These are phyloP conservation scores for Ustanciosporium gigantosporum DNA, from an alignment of 1,284 basidiomycete species.

Conservation along the genomic window DNA sequence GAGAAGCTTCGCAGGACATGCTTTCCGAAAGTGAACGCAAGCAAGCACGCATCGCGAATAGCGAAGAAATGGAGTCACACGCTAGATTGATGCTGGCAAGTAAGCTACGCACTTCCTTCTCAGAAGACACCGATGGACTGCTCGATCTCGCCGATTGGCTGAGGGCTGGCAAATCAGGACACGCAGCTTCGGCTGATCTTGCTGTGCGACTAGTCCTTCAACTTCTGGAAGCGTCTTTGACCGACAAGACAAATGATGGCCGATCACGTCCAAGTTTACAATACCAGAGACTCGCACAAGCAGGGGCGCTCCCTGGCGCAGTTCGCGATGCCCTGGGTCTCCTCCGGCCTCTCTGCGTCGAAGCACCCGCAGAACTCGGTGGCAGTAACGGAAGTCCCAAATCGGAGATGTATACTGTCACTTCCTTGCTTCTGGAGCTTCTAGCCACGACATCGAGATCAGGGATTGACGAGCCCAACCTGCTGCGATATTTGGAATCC, in stretches of 20 bases:
- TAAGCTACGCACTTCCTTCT: constrained; percentile 23
- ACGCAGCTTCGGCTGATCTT: constrained; percentile 1
- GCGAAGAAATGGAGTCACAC: constrained; percentile 32
- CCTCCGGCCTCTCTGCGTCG: constrained; percentile 24
- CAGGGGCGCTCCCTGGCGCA: constrained; percentile 23
- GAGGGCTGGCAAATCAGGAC: background rate
- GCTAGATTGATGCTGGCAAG: constrained; percentile 26
- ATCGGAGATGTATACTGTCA: constrained; percentile 25
- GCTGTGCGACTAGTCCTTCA: constrained; percentile 14
- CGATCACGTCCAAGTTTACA: too few species aligned
- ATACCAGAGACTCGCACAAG: constrained; percentile 29
- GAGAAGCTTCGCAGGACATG: background rate
- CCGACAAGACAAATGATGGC: too few species aligned
- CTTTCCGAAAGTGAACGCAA: constrained; percentile 9
- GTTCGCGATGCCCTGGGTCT: constrained; percentile 22
- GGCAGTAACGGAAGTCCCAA: constrained; percentile 9
- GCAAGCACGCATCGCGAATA: constrained; percentile 19
- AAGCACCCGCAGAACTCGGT: constrained; percentile 21
- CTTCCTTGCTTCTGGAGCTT: constrained; percentile 24
- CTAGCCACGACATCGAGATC: constrained; percentile 27
- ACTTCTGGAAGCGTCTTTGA: constrained; percentile 20
- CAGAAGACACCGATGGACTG: constrained; percentile 29
- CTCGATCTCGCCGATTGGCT: constrained; percentile 17
- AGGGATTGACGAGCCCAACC: constrained; percentile 43
- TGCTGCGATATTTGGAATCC: constrained; percentile 36